Evolutionary conservation across 1,284 basidiomycete genomes (phyloP).

Genomic region (Trichosporon sp.): DNA sequence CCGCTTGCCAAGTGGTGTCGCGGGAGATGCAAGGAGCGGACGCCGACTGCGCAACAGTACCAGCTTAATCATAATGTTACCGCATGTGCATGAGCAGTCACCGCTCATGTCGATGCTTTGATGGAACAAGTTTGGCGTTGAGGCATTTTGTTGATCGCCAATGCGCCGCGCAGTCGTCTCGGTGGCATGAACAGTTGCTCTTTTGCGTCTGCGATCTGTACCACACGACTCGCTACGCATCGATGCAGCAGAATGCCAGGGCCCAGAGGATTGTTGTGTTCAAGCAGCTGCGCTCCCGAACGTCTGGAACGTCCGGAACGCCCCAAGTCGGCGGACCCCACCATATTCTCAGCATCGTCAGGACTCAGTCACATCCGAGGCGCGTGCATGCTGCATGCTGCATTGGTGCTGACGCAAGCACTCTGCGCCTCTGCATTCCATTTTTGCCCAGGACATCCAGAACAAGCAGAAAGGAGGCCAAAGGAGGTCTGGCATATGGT

Average conservation of each 20-base stretch:
- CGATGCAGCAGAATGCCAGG: background rate
- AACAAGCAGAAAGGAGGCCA: background rate
- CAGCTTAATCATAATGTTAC: background rate
- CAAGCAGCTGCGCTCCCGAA: conserved; percentile 7
- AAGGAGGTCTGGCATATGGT: too few relatives aligned
- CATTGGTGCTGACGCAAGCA: too few relatives aligned
- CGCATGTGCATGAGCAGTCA: background rate
- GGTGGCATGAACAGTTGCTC: too few relatives aligned
- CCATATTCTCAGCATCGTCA: background rate
- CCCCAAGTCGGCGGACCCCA: background rate
- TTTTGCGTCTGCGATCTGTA: too few relatives aligned
- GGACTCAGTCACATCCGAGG: too few relatives aligned
- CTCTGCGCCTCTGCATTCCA: too few relatives aligned
- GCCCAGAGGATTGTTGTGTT: background rate
- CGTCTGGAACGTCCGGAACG: background rate
- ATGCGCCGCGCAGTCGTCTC: background rate
- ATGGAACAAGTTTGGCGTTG: background rate
- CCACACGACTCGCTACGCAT: too few relatives aligned
- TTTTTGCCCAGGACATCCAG: too few relatives aligned
- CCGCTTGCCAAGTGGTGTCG: background rate
- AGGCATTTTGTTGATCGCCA: background rate
- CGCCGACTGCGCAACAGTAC: background rate
- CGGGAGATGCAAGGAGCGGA: background rate
- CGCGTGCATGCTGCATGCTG: too few relatives aligned
- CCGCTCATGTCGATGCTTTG: background rate